Evolutionary conservation across 257 asterid species (phyloP).

Genomic region (Nicotiana sylvestris): DNA sequence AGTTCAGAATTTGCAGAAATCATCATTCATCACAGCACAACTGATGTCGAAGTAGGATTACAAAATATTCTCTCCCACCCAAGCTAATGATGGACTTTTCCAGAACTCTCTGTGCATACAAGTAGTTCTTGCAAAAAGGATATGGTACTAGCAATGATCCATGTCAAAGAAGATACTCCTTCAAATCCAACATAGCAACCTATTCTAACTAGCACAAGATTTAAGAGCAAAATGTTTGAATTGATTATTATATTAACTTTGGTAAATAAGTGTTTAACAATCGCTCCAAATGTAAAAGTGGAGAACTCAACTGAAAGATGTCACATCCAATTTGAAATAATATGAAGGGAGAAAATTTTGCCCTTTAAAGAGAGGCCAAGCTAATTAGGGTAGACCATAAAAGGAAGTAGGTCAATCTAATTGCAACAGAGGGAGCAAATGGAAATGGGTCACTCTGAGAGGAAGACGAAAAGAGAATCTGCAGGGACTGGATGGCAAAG

Average conservation of each 20-base stretch:
- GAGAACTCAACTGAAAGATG: not conserved
- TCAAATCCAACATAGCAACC: not conserved
- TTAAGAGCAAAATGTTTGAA: not conserved
- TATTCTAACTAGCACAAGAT: not conserved
- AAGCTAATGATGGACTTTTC: not conserved
- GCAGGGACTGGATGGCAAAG: not conserved
- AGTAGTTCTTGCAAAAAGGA: not conserved
- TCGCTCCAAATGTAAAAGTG: not conserved
- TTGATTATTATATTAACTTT: not conserved
- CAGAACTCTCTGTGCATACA: conserved; percentile 8
- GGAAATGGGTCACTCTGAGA: not conserved
- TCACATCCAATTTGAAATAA: not conserved
- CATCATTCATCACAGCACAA: not conserved
- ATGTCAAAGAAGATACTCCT: not conserved
- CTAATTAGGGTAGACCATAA: not conserved
- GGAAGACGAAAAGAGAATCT: not conserved
- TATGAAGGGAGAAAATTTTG: not conserved
- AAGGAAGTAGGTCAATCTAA: not conserved
- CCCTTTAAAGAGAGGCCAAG: not conserved
- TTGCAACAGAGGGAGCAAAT: not conserved
- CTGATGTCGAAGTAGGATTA: not conserved
- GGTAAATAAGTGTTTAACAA: conserved; percentile 1
- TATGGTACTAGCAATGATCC: not conserved
- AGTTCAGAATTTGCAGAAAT: not conserved
- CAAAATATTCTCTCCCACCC: not conserved